Base-by-base conservation (phyloP, 2,329 filamentous ascomycete genomes). In the Drechslerella coelobrocha region DNA sequence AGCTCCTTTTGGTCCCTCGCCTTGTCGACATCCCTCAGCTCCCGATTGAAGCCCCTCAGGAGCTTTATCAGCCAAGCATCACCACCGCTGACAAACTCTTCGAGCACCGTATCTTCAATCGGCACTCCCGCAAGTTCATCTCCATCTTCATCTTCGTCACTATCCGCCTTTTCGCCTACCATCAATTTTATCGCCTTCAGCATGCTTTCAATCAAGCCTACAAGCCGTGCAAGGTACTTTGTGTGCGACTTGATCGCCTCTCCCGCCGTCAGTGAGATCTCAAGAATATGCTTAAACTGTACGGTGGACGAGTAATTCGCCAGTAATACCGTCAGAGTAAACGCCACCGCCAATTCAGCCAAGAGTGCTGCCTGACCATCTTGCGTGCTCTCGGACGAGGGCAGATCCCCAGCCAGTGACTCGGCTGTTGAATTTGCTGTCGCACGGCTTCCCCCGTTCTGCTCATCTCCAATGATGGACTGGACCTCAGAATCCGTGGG, bases 281-380 rank as follows among this genome's bases (percentile, higher is more conserved):
- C 73, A 8, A 75, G 43, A n/a, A 76, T 50, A 43, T 73, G 66
- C 53, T 73, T 72, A 63, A 74, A 76, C 45, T 75, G 74, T 17
- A 73, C 62, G 45, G 72, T 73, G 3, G 72, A 73, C 10, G 74
- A 75, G 51, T 74, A 76, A 39, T 74, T 76, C 17, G 73, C 73
- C 27, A 76, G 48, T 21, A 72, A 68, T n/a, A 76, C 59, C 3
- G 74, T 72, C 17, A 73, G 61, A 12, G 76, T 34, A 48, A 76
- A 76, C 7, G 74, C 52, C 3, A 75, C 21, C 19, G 73, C 54
- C n/a, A 74, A 37, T 54, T 76, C 75, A 17, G 73, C 74, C 17
- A 76, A 63, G 14, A 76, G n/a, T 19, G 68, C 52, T 1, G 55
- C 27, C 26, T 72, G 61, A 23, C 68, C 68, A 17, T 60, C 66